Evolutionary conservation across 495 filamentous ascomycete genomes (phyloP), one percentile per base, ranked within the genome.

Genomic region (Penicillium manginii): DNA sequence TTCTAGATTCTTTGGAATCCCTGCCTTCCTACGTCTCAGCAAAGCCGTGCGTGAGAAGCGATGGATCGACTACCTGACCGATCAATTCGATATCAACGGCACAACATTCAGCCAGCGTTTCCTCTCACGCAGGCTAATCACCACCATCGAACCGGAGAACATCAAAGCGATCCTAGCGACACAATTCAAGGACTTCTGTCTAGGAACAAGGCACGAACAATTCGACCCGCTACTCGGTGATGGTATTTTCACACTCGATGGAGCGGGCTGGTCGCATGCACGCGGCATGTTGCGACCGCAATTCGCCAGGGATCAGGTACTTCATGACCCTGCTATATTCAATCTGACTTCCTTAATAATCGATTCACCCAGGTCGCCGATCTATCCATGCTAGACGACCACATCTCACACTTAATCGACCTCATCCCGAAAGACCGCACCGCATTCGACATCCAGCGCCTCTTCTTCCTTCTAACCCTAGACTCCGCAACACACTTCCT

Each of bases 161-260:
- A 81, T 98, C 71, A 92, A 97, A 67, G 87, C 92, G 1, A 74
- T 97, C 7, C 79, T 97, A 2, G 90, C 91, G 0, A 88, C 86
- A 0, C 88, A 96, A 61, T 97, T 96, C 66, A 79, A 86, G 22
- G 88, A 88, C 54, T 91, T 85, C 59, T 71, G 72, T 23, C 59
- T 86, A 4, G 83, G 82, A 1, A 69, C 69, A 1, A 54, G 84
- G 52, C 72, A 71, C 35, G 53, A 66, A 29, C 71, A 76, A 40
- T 81, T 86, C 40, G 65, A 66, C 19, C 75, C 81, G 11, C 59
- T 88, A 8, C 67, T 89, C 0, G 86, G 86, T 1, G 68, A 77
- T 57, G 81, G 84, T 0, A 88, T 96, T 56, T 92, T 93, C 71
- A 86, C 84, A 3, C 75, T 82, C 3, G 90, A 93, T 72, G 91